phyloP scores from a whole-genome alignment of 495 filamentous ascomycete species.

The Aspergillus panamensis region DNA sequence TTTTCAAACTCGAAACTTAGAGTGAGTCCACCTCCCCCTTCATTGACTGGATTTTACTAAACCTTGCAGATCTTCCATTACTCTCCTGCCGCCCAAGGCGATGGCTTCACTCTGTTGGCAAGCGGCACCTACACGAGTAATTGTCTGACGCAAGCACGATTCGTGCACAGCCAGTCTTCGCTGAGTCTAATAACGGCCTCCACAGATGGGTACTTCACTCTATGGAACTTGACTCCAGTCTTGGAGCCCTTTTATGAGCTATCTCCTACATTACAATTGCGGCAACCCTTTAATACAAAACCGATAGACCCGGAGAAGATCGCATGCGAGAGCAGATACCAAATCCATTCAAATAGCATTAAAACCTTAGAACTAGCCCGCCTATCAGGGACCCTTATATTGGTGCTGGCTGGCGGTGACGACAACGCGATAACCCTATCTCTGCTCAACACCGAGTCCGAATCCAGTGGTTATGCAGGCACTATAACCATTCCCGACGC shows the following conservation, averaged over 20 bases:
- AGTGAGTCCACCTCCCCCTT: slow-evolving; percentile 29
- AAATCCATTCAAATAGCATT: slow-evolving; percentile 72
- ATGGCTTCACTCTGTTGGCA: slow-evolving; percentile 52
- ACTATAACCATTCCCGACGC: slow-evolving; percentile 64
- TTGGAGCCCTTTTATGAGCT: slow-evolving; percentile 34
- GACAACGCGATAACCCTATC: slow-evolving; percentile 72
- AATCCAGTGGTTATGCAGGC: slow-evolving; percentile 19
- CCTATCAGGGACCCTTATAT: slow-evolving; percentile 28
- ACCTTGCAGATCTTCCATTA: slow-evolving; percentile 55
- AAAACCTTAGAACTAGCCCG: slow-evolving; percentile 50
- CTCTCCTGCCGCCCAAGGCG: slow-evolving; percentile 26
- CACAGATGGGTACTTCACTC: slow-evolving; percentile 59
- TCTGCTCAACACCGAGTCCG: slow-evolving; percentile 29
- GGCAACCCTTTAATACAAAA: slow-evolving; percentile 16
- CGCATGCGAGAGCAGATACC: slow-evolving; percentile 36
- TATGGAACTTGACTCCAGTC: slow-evolving; percentile 47
- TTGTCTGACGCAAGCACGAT: slow-evolving; percentile 71
- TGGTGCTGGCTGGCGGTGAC: slow-evolving; percentile 77
- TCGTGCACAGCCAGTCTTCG: slow-evolving; percentile 34
- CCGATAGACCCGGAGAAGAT: slow-evolving; percentile 25
- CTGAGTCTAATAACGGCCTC: slow-evolving; percentile 52
- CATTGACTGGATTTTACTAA: background rate
- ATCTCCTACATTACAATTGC: slow-evolving; percentile 19
- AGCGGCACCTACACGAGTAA: slow-evolving; percentile 67
- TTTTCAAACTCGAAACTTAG: slow-evolving; percentile 77